Percentiles rank a stretch among this genome's conserved stretches.
Conservation (phyloP, 2,329 filamentous ascomycete genomes). For the Fusarium compactum region DNA sequence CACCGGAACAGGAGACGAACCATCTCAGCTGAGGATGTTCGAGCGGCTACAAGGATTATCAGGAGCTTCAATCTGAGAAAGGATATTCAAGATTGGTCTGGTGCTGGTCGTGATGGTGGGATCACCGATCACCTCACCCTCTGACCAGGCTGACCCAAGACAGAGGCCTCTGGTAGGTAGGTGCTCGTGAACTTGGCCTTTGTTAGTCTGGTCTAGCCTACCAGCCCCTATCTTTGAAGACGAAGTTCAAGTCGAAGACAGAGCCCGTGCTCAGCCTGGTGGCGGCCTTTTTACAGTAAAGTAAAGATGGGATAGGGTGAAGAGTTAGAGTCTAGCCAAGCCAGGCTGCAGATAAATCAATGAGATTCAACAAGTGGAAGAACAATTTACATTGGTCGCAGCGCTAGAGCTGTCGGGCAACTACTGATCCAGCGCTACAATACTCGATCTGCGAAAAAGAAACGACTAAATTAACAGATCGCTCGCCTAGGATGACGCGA, state of each 20-base stretch:
- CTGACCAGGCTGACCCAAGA: slow-evolving; percentile 17
- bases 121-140: slow-evolving; percentile 46
- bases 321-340: slow-evolving; percentile 29
- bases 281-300: slow-evolving; percentile 27
- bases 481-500: slow-evolving; percentile 32
- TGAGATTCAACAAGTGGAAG: slow-evolving; percentile 23
- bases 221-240: slow-evolving; percentile 40
- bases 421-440: slow-evolving; percentile 1
- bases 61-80: slow-evolving; percentile 17
- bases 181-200: slow-evolving; percentile 18
- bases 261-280: slow-evolving; percentile 37
- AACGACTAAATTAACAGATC: slow-evolving; percentile 36
- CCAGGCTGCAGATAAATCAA: slow-evolving; percentile 33
- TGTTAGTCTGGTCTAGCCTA: neutral
- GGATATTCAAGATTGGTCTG: slow-evolving; percentile 34
- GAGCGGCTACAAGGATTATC: slow-evolving; percentile 27
- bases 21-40: slow-evolving; percentile 38
- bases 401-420: slow-evolving; percentile 31
- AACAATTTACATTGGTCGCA: slow-evolving; percentile 21
- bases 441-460: slow-evolving; percentile 29
- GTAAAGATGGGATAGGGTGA: slow-evolving; percentile 26
- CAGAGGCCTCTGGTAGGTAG: slow-evolving; percentile 15
- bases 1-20: slow-evolving; percentile 36
- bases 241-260: neutral
- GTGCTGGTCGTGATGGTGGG: slow-evolving; percentile 42